These are phyloP conservation scores for Salix suchowensis DNA, from an alignment of 345 rosid species.

Conservation along the genomic window DNA sequence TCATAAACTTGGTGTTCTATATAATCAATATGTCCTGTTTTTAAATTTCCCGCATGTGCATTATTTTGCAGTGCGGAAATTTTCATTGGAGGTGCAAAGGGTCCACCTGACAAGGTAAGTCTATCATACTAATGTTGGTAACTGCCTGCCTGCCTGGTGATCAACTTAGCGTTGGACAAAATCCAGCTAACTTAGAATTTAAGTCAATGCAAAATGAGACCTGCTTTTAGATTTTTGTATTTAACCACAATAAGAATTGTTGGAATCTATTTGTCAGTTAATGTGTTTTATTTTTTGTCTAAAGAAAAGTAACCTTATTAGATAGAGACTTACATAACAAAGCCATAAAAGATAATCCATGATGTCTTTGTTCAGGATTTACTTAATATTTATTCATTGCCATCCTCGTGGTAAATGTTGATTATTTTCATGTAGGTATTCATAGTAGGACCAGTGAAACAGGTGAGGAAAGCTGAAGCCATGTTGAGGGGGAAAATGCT, in stretches of 20 bases:
- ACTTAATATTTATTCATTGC: not conserved
- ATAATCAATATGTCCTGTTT: constrained; percentile 1
- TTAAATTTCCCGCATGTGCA: not conserved
- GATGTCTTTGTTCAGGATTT: not conserved
- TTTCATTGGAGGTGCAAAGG: constrained; percentile 70
- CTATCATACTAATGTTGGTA: not conserved
- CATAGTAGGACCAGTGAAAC: constrained; percentile 73
- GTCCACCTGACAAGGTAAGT: constrained; percentile 93
- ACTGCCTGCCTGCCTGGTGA: not conserved
- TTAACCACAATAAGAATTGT: not conserved
- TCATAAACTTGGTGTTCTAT: not conserved
- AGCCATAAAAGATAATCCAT: not conserved
- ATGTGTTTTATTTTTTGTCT: not conserved
- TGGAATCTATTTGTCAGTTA: not conserved
- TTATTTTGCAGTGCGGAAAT: constrained; percentile 70
- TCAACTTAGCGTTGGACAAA: not conserved
- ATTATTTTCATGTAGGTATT: constrained; percentile 47
- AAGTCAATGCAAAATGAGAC: not conserved
- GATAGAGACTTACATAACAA: not conserved
- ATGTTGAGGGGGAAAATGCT: constrained; percentile 84
- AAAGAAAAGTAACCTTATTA: not conserved
- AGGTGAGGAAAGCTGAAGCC: constrained; percentile 95
- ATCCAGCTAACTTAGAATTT: not conserved
- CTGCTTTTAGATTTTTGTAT: not conserved
- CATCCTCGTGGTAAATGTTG: not conserved